Evolutionary conservation across 345 rosid genomes (phyloP).

Genomic region (Trapa incisa): DNA sequence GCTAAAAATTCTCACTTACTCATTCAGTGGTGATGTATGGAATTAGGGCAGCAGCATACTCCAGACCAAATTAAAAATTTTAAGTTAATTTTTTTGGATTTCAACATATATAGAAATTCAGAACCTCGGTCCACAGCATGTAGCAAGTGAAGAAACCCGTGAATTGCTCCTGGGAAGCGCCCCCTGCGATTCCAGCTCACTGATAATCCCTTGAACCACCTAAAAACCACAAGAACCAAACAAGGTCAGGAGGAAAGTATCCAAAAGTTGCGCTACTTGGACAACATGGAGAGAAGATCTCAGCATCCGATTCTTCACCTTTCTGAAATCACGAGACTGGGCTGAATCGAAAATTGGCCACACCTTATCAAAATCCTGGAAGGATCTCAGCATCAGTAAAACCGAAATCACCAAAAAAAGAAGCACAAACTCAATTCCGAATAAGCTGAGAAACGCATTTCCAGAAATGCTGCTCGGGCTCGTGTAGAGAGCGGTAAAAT

Average conservation of each 20-base stretch:
- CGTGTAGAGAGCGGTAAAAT: constrained; percentile 7
- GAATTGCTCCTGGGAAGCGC: constrained; percentile 98
- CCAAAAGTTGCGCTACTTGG: constrained; percentile 5
- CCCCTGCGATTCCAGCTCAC: constrained; percentile 98
- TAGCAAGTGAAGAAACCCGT: constrained; percentile 96
- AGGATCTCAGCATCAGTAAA: constrained; percentile 25
- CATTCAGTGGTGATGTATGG: background rate
- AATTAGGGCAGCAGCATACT: background rate
- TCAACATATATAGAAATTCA: background rate
- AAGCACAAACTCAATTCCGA: background rate
- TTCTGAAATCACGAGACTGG: constrained; percentile 93
- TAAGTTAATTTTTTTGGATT: background rate
- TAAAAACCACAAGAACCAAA: constrained; percentile 15
- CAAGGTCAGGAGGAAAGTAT: background rate
- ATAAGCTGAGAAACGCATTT: background rate
- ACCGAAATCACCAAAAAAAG: background rate
- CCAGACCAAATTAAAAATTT: background rate
- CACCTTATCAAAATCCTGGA: constrained; percentile 93
- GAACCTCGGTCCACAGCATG: constrained; percentile 99
- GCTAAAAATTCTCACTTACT: background rate
- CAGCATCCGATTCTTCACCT: constrained; percentile 29
- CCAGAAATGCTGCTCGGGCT: background rate
- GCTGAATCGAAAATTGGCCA: constrained; percentile 99
- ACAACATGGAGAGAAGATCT: background rate
- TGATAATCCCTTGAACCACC: constrained; percentile 97